Evolutionary conservation across 2,329 filamentous ascomycete species (phyloP).

Genomic region (Ophiostoma quercus): DNA sequence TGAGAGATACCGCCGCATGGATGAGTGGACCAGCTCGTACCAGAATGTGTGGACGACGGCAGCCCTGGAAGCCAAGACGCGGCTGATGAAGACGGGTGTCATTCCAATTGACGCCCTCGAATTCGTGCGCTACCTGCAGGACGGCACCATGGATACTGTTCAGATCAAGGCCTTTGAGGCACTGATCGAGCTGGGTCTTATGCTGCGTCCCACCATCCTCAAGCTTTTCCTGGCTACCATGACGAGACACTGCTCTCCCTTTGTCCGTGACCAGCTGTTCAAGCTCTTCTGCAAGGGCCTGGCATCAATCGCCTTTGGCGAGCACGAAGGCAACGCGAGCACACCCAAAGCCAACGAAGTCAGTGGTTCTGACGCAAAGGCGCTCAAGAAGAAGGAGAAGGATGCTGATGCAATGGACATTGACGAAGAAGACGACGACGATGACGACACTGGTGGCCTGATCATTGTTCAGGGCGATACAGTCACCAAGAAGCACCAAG

Average conservation of each 20-base stretch:
- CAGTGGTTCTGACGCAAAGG: not conserved
- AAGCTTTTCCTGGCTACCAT: slow-evolving; percentile 53
- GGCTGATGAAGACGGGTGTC: slow-evolving; percentile 59
- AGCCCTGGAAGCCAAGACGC: slow-evolving; percentile 56
- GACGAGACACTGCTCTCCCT: slow-evolving; percentile 60
- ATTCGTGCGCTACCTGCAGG: slow-evolving; percentile 60
- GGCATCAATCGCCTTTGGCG: slow-evolving; percentile 59
- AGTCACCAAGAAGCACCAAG: slow-evolving; percentile 42
- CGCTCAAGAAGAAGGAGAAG: slow-evolving; percentile 1
- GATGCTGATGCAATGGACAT: slow-evolving; percentile 40
- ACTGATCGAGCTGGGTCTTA: slow-evolving; percentile 57
- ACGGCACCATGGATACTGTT: slow-evolving; percentile 57
- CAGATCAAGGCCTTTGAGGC: slow-evolving; percentile 62
- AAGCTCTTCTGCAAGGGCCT: slow-evolving; percentile 55
- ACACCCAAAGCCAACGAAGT: slow-evolving; percentile 27
- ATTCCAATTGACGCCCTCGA: slow-evolving; percentile 50
- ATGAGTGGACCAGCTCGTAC: slow-evolving; percentile 63
- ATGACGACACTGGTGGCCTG: slow-evolving; percentile 38
- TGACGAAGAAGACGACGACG: slow-evolving; percentile 29
- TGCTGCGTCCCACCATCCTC: slow-evolving; percentile 52
- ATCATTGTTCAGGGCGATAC: slow-evolving; percentile 45
- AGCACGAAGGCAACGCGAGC: slow-evolving; percentile 47
- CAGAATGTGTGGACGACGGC: slow-evolving; percentile 63
- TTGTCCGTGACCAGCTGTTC: slow-evolving; percentile 55
- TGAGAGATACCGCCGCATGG: slow-evolving; percentile 60